phyloP scores from a whole-genome alignment of 2,329 filamentous ascomycete species.

The Aspergillus puulaauensis region DNA sequence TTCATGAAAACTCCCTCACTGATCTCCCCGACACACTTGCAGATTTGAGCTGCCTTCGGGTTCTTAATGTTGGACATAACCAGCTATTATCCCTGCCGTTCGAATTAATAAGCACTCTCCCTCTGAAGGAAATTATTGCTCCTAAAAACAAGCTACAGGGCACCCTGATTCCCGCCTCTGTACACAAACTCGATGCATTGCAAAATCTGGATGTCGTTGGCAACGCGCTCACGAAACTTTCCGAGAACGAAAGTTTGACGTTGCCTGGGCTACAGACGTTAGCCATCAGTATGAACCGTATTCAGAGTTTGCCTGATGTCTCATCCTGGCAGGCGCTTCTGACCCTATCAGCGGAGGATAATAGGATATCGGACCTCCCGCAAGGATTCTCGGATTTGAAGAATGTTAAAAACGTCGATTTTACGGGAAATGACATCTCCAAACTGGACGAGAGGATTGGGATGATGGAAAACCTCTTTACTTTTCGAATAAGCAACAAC shows the following conservation, averaged over 20 bases:
- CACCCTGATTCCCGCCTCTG: constrained; percentile 64
- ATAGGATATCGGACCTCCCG: constrained; percentile 74
- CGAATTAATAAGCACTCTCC: constrained; percentile 64
- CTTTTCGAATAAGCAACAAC: constrained; percentile 81
- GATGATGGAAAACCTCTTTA: constrained; percentile 73
- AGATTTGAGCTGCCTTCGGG: constrained; percentile 67
- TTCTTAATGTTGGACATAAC: constrained; percentile 80
- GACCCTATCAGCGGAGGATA: constrained; percentile 77
- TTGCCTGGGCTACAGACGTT: constrained; percentile 73
- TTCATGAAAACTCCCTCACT: constrained; percentile 77
- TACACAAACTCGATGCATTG: constrained; percentile 61
- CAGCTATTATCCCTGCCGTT: constrained; percentile 70
- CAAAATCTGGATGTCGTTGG: constrained; percentile 75
- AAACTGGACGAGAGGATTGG: constrained; percentile 74
- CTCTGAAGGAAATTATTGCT: constrained; percentile 70
- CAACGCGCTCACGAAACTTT: constrained; percentile 65
- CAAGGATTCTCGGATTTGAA: constrained; percentile 68
- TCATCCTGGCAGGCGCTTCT: constrained; percentile 70
- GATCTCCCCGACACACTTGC: constrained; percentile 66
- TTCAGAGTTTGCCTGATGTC: constrained; percentile 71
- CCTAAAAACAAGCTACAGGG: constrained; percentile 77
- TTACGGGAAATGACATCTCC: constrained; percentile 81
- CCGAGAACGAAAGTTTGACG: constrained; percentile 51
- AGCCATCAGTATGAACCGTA: constrained; percentile 75
- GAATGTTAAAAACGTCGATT: constrained; percentile 73